Evolutionary conservation across 2,329 filamentous ascomycete species (phyloP).

Genomic region (Colletotrichum eremochloae): DNA sequence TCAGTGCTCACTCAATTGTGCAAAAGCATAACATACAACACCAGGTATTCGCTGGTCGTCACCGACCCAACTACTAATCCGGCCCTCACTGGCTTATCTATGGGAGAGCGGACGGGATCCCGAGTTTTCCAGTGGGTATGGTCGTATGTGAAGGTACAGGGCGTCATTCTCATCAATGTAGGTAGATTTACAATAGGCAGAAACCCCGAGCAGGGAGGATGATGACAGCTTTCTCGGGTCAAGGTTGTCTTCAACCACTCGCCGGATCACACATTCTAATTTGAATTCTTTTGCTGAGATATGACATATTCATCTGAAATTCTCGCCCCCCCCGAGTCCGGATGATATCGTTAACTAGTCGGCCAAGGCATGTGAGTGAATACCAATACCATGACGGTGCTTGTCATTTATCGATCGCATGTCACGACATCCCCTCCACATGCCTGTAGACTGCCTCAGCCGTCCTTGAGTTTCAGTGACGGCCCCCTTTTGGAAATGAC

Average conservation of each 20-base stretch:
- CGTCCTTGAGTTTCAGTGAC: no score
- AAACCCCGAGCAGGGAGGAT: no score
- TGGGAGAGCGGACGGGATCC: constrained; percentile 17
- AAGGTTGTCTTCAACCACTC: background rate
- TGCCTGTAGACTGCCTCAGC: no score
- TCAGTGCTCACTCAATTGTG: no score
- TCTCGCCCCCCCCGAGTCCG: background rate
- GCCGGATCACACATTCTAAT: background rate
- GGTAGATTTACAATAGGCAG: background rate
- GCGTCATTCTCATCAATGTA: fast-evolving
- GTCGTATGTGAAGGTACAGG: background rate
- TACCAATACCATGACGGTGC: no score
- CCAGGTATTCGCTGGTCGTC: no score
- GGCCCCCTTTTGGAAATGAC: no score
- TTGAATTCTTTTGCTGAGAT: background rate
- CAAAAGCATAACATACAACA: no score
- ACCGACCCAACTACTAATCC: no score
- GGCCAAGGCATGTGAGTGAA: background rate
- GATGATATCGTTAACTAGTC: background rate
- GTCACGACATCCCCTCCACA: no score
- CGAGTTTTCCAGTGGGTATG: constrained; percentile 16
- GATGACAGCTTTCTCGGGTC: no score
- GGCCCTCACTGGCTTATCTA: constrained; percentile 8
- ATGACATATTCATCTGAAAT: background rate
- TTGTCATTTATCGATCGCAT: no score